These are phyloP conservation scores for Botrytis medusae DNA, from an alignment of 2,329 filamentous ascomycete species.

Conservation along the genomic window DNA sequence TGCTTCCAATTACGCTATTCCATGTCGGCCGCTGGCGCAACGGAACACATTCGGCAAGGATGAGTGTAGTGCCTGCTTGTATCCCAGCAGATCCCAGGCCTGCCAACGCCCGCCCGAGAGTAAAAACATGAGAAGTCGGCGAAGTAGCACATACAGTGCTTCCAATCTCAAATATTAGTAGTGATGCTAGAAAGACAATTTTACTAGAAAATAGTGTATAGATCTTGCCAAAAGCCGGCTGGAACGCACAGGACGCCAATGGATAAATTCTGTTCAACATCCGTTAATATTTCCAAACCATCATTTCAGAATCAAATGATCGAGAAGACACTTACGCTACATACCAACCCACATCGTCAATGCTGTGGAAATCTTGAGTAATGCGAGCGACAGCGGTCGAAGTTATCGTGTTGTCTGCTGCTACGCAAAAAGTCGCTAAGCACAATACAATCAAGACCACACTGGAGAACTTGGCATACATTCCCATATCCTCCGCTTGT, in stretches of 20 bases:
- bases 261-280: neutral
- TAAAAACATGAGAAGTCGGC: neutral
- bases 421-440: neutral
- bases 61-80: neutral
- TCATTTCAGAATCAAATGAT: too few species aligned
- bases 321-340: neutral
- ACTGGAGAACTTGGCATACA: neutral
- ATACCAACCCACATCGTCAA: constrained; percentile 23
- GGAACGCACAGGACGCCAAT: neutral
- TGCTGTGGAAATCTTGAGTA: neutral
- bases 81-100: neutral
- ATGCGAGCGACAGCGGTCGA: neutral
- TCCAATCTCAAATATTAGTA: neutral
- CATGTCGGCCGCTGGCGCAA: neutral
- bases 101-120: neutral
- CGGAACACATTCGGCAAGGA: neutral
- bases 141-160: neutral
- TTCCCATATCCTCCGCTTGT: neutral
- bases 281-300: neutral
- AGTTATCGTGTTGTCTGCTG: neutral
- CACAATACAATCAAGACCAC: neutral
- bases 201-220: neutral
- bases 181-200: neutral
- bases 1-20: neutral
- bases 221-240: neutral